Evolutionary conservation across 192 early-diverging fungal species (phyloP).

Genomic region (Gryganskiella cystojenkinii): DNA sequence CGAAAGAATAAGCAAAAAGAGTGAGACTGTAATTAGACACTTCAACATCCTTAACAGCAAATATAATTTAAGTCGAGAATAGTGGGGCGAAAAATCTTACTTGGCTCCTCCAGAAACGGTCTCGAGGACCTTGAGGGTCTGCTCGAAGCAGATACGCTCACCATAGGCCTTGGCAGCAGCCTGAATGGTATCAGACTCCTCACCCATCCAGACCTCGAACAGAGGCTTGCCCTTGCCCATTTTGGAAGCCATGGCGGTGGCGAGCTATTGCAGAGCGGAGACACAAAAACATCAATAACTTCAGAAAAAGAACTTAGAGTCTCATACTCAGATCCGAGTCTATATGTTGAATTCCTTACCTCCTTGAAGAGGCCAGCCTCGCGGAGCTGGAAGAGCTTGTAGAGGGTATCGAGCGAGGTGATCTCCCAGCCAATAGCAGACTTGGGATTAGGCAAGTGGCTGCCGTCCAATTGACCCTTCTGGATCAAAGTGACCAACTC

Average conservation of each 20-base stretch:
- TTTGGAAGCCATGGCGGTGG: conserved; percentile 61
- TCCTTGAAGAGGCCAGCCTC: conserved; percentile 58
- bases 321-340: not conserved
- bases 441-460: conserved; percentile 49
- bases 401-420: conserved; percentile 50
- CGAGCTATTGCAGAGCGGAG: too few relatives aligned
- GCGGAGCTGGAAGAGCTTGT: conserved; percentile 60
- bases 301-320: not conserved
- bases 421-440: conserved; percentile 61
- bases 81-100: conserved; percentile 19
- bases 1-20: not conserved
- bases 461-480: conserved; percentile 45
- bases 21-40: not conserved
- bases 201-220: conserved; percentile 83
- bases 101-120: conserved; percentile 32
- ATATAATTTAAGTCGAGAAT: not conserved
- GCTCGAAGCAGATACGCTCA: conserved; percentile 71
- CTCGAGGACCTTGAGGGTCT: conserved; percentile 56
- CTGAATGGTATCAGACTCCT: conserved; percentile 79
- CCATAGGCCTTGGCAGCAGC: conserved; percentile 72
- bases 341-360: conserved; percentile 17
- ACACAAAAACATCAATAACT: too few relatives aligned
- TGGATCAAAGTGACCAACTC: conserved; percentile 71
- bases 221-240: conserved; percentile 58
- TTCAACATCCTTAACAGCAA: not conserved